Base-by-base conservation (phyloP, 2,329 filamentous ascomycete species). In the Phyllosticta capitalensis region DNA sequence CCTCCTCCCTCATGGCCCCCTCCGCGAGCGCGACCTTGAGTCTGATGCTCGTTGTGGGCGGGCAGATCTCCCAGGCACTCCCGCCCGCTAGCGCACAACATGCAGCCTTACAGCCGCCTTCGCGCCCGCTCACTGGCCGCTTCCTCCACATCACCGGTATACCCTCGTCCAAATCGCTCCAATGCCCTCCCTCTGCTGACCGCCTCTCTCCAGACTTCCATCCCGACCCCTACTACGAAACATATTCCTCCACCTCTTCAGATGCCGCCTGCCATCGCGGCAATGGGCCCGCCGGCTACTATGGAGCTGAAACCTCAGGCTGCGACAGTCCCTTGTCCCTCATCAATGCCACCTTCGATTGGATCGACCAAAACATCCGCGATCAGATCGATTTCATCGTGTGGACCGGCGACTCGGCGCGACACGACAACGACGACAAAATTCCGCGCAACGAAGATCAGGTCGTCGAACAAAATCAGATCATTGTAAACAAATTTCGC, bases 71-170 rank as follows among this genome's bases (percentile, higher is more conserved):
- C 49, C 19, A 22, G 19, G 49, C 49, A 20, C 49, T 51, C 49
- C 49, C 49, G 49, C 49, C 49, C 19, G 6, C 21, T 22, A 51
- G 21, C 21, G 30, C 30, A 38, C 30, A 38, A 38, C 30, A 38
- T 38, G 30, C 30, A 38, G 30, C 30, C 30, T 38, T 38, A 38
- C 30, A 38, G 10, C 52, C 55, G 17, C 56, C 21, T 22, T 28
- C 56, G 30, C 56, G 57, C 4, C 57, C 57, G 73, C 54, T 55
- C 6, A 59, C 57, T 2, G 90, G 90, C 64, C 84, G 83, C 70
- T 95, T 95, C 76, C 79, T 95, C 69, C 90, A 95, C 74, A 89
- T 95, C 66, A 94, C 90, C 75, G 91, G 90, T 92, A 77, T 63
- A 80, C 71, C 59, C 61, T 26, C 21, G 5, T 7, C 19, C 17